phyloP scores from a whole-genome alignment of 306 rosid genomes.

The Prunus davidiana region DNA sequence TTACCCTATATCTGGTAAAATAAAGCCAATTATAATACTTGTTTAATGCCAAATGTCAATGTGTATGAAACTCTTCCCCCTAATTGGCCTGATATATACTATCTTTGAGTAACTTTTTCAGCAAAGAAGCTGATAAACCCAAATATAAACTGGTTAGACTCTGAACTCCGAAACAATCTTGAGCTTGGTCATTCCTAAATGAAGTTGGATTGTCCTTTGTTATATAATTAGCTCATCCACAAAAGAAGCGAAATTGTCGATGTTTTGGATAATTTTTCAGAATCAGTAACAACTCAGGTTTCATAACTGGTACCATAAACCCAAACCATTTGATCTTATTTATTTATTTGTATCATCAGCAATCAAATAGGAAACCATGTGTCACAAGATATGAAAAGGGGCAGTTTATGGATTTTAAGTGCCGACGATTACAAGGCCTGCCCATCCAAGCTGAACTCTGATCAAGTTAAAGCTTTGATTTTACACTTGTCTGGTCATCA shows the following conservation, averaged over 20 bases:
- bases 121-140: neutral
- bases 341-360: neutral
- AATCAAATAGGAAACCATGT: neutral
- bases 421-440: neutral
- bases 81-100: neutral
- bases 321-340: neutral
- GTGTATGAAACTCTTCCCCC: neutral
- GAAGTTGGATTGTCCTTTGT: too few species aligned
- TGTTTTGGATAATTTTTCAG: neutral
- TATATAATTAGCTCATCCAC: neutral
- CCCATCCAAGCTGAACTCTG: conserved; percentile 23
- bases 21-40: conserved; percentile 8
- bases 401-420: neutral
- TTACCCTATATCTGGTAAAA: neutral
- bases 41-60: neutral
- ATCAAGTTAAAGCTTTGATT: conserved; percentile 58
- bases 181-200: neutral
- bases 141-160: neutral
- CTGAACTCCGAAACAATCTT: neutral
- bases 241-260: neutral
- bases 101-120: too few species aligned
- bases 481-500: conserved; percentile 40
- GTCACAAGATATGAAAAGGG: neutral
- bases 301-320: neutral
- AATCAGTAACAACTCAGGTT: neutral